phyloP scores from a whole-genome alignment of 2,329 filamentous ascomycete species.

The Verticillium klebahnii region DNA sequence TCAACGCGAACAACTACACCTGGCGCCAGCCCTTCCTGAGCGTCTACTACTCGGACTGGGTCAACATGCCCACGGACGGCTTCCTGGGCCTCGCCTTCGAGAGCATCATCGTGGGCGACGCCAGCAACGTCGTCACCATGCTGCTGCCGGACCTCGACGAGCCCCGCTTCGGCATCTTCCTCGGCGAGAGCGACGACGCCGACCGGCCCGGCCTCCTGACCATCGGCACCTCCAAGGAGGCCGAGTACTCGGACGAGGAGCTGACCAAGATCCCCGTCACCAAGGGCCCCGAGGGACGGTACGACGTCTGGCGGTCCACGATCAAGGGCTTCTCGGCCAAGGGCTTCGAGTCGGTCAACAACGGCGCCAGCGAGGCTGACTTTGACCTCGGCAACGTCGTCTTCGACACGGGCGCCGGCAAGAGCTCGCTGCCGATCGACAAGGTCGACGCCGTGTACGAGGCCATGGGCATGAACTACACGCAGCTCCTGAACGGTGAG shows the following conservation, averaged over 20 bases:
- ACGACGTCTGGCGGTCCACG: conserved; percentile 26
- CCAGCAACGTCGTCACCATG: conserved; percentile 25
- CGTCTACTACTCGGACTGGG: conserved; percentile 23
- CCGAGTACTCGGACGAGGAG: conserved; percentile 17
- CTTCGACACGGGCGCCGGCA: conserved; percentile 27
- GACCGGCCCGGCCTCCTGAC: conserved; percentile 20
- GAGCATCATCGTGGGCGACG: conserved; percentile 22
- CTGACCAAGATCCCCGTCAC: conserved; percentile 10
- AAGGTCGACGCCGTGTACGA: conserved; percentile 22
- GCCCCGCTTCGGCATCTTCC: conserved; percentile 26
- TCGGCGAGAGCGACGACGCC: conserved; percentile 15
- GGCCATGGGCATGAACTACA: conserved; percentile 30
- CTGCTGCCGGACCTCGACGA: conserved; percentile 25
- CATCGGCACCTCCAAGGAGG: conserved; percentile 25
- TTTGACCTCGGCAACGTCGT: conserved; percentile 13
- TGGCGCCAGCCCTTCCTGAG: conserved; percentile 25
- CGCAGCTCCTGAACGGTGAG: conserved; percentile 18
- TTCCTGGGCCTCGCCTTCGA: conserved; percentile 29
- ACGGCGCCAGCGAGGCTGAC: conserved; percentile 4
- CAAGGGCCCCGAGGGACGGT: conserved; percentile 8
- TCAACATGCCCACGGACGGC: conserved; percentile 22
- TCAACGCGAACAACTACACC: conserved; percentile 10
- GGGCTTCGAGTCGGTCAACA: conserved; percentile 5
- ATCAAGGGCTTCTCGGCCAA: conserved; percentile 11
- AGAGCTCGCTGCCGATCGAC: conserved; percentile 19